Conservation (phyloP, 2,329 filamentous ascomycete genomes). For the Rutstroemia sp. region DNA sequence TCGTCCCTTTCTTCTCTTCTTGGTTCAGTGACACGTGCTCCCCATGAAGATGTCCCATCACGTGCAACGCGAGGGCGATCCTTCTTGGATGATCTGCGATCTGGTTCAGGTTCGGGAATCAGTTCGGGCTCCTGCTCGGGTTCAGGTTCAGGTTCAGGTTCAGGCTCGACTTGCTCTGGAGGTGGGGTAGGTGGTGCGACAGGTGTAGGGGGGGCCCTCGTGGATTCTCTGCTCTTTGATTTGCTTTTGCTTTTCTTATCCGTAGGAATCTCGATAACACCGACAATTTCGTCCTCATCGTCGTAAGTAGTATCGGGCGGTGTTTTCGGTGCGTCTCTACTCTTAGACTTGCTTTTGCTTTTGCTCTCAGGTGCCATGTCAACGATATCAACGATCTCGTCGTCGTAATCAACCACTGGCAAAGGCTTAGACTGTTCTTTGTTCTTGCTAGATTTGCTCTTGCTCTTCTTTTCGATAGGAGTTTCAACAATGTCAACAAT, state of each 20-base stretch:
- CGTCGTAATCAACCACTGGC: not conserved
- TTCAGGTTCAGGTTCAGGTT: slow-evolving; percentile 37
- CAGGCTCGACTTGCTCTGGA: slow-evolving; percentile 26
- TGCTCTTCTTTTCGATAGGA: slow-evolving; percentile 30
- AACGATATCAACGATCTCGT: slow-evolving; percentile 4
- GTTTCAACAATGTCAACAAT: slow-evolving; percentile 16
- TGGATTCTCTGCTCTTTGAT: slow-evolving; percentile 28
- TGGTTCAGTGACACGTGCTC: slow-evolving; percentile 57
- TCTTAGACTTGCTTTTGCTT: slow-evolving; percentile 33
- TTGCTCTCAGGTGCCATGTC: slow-evolving; percentile 28
- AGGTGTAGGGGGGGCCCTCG: slow-evolving; percentile 29
- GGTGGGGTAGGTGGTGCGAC: slow-evolving; percentile 32
- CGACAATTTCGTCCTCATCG: slow-evolving; percentile 35
- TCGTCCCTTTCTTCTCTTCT: slow-evolving; percentile 36
- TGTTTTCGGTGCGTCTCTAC: slow-evolving; percentile 32
- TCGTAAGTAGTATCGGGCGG: not conserved
- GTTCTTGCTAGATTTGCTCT: slow-evolving; percentile 31
- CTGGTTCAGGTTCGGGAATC: slow-evolving; percentile 37
- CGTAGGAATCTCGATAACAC: slow-evolving; percentile 43
- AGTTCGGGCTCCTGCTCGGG: slow-evolving; percentile 32
- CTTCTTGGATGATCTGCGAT: slow-evolving; percentile 58
- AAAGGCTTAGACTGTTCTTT: not conserved
- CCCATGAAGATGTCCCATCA: slow-evolving; percentile 58
- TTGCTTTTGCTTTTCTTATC: slow-evolving; percentile 36
- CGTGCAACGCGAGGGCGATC: slow-evolving; percentile 72